Base-by-base conservation (phyloP, 352 stramenopile genomes). In the Phytophthora quininea region DNA sequence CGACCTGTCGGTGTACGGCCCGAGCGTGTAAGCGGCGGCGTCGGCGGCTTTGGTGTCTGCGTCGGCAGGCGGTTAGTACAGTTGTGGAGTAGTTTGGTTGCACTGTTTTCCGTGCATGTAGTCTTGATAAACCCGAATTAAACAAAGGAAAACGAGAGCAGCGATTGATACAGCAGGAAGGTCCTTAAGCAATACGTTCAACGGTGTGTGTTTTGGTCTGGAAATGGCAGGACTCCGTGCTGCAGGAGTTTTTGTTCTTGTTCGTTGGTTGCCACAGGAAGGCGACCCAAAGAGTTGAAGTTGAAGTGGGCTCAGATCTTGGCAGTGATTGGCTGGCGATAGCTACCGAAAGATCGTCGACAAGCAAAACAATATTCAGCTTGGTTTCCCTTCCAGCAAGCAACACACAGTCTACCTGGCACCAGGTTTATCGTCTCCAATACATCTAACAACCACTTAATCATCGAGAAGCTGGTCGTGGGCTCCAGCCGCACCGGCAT, bases 1-100 rank as follows among this genome's bases (percentile, higher is more conserved):
- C 68, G 82, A 92, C 61, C 61, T 90, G 67, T 90, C 81, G 57
- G 81, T 90, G 47, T 80, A 78, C 64, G 81, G 81, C 43, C 81
- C 81, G 31, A 81, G 64, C 53, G 74, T 83, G 52, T 89, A 80
- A 77, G 58, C 38, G 19, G 27, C 47, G 47, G 24, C 43, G 5
- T 40, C 35, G 35, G 35, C 31, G 43, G 19, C 19, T 24, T 46
- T 53, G 32, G 11, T 31, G 52, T 38, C 35, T 15, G 30, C 14
- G 38, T 46, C 38, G 38, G 38, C 38, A 46, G 10, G 15, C 24
- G n/a, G 19, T 12, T 19, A 46, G 51, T 57, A 33, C 6, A 40
- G 35, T 47, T 48, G 19, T 57, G n/a, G 3, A 43, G 33, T 58
- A 60, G 30, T 48, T 57, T 43, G 32, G 35, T 40, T 31, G 42